Evolutionary conservation across 768 basidiomycete species (phyloP), one percentile per base, ranked within the genome.

Genomic region (Lentinula edodes): DNA sequence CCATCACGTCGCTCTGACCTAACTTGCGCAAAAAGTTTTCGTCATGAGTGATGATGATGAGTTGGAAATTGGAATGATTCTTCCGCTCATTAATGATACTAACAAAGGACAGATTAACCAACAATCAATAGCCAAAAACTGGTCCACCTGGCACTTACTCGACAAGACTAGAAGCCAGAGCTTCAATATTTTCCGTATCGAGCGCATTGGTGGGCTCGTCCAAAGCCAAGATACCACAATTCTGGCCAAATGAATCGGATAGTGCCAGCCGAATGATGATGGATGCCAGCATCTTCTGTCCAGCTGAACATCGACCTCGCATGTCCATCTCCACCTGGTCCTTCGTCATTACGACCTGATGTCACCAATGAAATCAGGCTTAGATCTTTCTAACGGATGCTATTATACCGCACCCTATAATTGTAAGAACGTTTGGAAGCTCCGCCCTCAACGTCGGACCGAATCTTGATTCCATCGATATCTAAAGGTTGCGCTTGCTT

Each of bases 321-420:
- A 99, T 99, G 74, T 98, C 97, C 91, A 99, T 95, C 74, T 98
- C 96, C 6, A 98, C 95, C 69, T 95, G 91, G 71, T 98, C 95
- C 77, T 99, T 99, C 57, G 90, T 93, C 96, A 99, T 98, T 65
- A 98, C 96, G 62, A 98, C 94, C 94, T 96, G 71, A 60, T 61
- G 50, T 59, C 60, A 35, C 41, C 32, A 57, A 20, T n/a, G 12
- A 28, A 52, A 41, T 66, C 15, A 64, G 43, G 64, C 32, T 67
- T 58, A 18, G 58, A 53, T 52, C 58, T 60, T 42, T 52, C 10
- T 54, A 61, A 60, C 23, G 63, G 35, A 54, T 51, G 41, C 16
- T 15, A 15, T 52, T 34, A 48, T 59, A 53, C 78, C 84, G 48
- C 70, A 95, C 96, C 65, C 97, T 81, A 73, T 99, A 99, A 72